Evolutionary conservation across 768 basidiomycete species (phyloP), one percentile per base, ranked within the genome.

Genomic region (Suillus lakei): DNA sequence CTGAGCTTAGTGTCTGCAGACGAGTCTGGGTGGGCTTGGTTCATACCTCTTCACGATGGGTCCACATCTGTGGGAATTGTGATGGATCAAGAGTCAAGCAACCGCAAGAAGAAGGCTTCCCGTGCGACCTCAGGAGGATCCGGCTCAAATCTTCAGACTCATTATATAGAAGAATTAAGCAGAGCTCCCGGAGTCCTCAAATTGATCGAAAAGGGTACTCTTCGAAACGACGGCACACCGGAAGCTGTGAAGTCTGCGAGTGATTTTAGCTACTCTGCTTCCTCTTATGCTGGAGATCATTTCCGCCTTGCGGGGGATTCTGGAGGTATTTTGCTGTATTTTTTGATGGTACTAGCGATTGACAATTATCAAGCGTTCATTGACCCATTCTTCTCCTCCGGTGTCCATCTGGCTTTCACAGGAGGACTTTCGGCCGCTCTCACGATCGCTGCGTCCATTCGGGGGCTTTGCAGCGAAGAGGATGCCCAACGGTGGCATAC

Each of bases 371-470:
- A 51, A 51, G 50, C 50, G 8, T 51, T 51, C 50, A 51, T 51
- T 15, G 50, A 51, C 28, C 50, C 50, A 10, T 51, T 51, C 50
- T 51, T 89, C 72, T 88, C 87, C 3, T 85, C 84, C 65, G 87
- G 87, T 1, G 80, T 89, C n/a, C 87, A 89, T 68, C 80, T 89
- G 23, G 87, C 87, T 21, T 78, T 88, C 73, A 88, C 86, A n/a
- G 86, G 86, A 21, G 86, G 83, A 0, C 78, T 89, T 28, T 85
- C 86, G 21, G 86, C 87, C 30, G 83, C 86, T 16, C 79, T 84
- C 38, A 84, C 85, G 1, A 82, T 89, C 51, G 85, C 85, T 67
- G 86, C 87, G 6, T 84, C 85, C 8, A 51, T 51, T 51, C 50
- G 50, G 28, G 50, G 48, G 15, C 3, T 28, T 28, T 50, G 48